Evolutionary conservation across 768 basidiomycete species (phyloP), one percentile per base, ranked within the genome.

Genomic region (Royoungia palumana): DNA sequence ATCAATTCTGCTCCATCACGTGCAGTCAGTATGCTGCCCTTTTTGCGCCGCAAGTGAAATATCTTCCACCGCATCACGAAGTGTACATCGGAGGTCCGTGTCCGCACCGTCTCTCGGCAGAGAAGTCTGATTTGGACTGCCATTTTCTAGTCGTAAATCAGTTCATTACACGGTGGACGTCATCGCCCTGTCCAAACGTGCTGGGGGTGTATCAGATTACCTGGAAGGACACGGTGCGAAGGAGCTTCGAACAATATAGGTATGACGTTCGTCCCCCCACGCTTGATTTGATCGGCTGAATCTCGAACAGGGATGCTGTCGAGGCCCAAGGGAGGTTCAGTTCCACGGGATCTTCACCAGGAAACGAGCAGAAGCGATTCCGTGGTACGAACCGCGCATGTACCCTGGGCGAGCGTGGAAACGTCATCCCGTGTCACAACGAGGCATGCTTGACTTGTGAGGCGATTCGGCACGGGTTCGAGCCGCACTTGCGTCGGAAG

Each of bases 341-440:
- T 6, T 24, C 21, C 21, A 25, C 0, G 14, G 50, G 50, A 0
- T 2, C 0, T 10, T 65, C 9, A 5, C 2, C 44, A 2, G 62
- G 62, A 1, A 63, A 63, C 27, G 62, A 63, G 43, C 49, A 50
- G 28, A 65, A 63, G 28, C 60, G 19, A 1, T 65, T 65, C 19
- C 62, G 63, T 2, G 19, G 60, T 8, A 53, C 60, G 1, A 5
- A 2, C 13, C 62, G 62, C 4, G 63, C 53, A 6, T 65, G 62
- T 17, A 51, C 38, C n/a, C 25, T 63, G 14, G 62, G 62, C 1
- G 62, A 63, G 40, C 17, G 28, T 3, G 58, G 47, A 14, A 61
- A 65, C n/a, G 5, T 53, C 24, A 21, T 19, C 1, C 55, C 50
- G 3, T 63, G 63, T 19, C 13, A 14, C n/a, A 25, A 45, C 35